A percentile compares a stretch with the other conserved stretches of the same genome.
phyloP scores from a whole-genome alignment of 1,139 yeast species.

The Eremothecium gossypii region DNA sequence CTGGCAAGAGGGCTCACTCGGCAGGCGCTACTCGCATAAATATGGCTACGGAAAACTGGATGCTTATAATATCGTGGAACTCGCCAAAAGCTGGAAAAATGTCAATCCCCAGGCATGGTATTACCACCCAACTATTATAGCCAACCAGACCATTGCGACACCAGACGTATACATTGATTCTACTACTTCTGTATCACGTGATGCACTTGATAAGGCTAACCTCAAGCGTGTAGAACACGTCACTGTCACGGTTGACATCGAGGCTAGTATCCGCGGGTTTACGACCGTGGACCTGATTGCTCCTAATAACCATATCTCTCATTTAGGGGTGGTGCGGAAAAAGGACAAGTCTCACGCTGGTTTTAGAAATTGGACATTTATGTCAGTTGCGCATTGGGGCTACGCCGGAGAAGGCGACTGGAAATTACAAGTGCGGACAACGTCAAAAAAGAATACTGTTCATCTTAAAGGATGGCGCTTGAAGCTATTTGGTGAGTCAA shows the following conservation, averaged over 20 bases:
- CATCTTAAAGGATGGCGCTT: constrained; percentile 63
- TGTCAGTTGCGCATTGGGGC: constrained; percentile 99
- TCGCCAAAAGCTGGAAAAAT: constrained; percentile 69
- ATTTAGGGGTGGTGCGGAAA: constrained; percentile 63
- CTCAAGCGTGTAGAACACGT: constrained; percentile 76
- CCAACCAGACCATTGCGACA: constrained; percentile 20
- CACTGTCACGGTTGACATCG: constrained; percentile 67
- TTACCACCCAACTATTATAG: constrained; percentile 34
- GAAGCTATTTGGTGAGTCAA: constrained; percentile 72
- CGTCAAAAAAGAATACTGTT: constrained; percentile 36
- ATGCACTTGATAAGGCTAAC: constrained; percentile 47
- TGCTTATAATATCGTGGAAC: constrained; percentile 63
- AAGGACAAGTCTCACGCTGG: constrained; percentile 52
- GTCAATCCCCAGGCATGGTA: constrained; percentile 90
- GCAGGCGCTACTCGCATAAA: constrained; percentile 61
- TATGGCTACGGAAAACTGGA: constrained; percentile 94
- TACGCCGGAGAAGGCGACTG: constrained; percentile 77
- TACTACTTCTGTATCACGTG: constrained; percentile 39
- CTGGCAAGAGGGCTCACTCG: constrained; percentile 55
- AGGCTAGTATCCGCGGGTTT: constrained; percentile 58
- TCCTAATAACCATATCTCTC: constrained; percentile 67
- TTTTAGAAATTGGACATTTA: constrained; percentile 78
- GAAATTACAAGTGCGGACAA: constrained; percentile 56
- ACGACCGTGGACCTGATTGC: constrained; percentile 58
- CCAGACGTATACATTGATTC: constrained; percentile 32